A percentile compares a stretch with the other conserved stretches of the same genome.
These are phyloP conservation scores for Breviolum minutum DNA, from an alignment of 73 alveolate genomes.

Conservation along the genomic window DNA sequence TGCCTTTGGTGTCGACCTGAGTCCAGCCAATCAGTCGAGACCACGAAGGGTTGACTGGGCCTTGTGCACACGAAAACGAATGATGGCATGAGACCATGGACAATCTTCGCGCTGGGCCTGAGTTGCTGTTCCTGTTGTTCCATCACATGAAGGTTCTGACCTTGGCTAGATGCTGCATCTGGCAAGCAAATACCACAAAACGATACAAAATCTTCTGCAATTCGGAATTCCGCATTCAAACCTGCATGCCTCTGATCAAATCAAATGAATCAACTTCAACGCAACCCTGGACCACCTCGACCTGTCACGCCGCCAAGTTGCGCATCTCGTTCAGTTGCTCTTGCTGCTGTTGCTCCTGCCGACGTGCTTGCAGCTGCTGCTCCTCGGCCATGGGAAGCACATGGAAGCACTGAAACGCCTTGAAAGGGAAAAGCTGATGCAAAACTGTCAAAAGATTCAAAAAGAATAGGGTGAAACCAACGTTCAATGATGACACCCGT, in stretches of 20 bases:
- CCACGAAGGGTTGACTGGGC: too few species aligned
- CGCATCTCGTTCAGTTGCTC: conserved; percentile 27
- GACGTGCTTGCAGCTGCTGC: conserved; percentile 66
- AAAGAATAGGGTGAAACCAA: too few species aligned
- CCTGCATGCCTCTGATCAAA: too few species aligned
- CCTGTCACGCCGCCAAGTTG: neutral
- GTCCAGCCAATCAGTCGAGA: too few species aligned
- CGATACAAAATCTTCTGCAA: too few species aligned
- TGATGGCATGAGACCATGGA: too few species aligned
- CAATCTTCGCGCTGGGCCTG: neutral
- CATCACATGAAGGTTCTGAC: conserved; percentile 4
- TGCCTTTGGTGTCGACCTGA: conserved; percentile 9
- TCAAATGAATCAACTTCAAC: neutral
- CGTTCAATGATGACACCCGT: too few species aligned
- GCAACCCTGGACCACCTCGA: neutral
- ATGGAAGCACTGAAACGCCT: neutral
- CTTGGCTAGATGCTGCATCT: neutral
- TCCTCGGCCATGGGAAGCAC: neutral
- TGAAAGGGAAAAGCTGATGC: neutral
- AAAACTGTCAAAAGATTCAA: neutral
- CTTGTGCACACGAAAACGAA: too few species aligned
- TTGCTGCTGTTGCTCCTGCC: conserved; percentile 61
- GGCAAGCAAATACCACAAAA: neutral
- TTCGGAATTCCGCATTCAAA: too few species aligned
- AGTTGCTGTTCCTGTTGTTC: conserved; percentile 30